phyloP scores from a whole-genome alignment of 441 rosid genomes.

The Mallotus japonicus region DNA sequence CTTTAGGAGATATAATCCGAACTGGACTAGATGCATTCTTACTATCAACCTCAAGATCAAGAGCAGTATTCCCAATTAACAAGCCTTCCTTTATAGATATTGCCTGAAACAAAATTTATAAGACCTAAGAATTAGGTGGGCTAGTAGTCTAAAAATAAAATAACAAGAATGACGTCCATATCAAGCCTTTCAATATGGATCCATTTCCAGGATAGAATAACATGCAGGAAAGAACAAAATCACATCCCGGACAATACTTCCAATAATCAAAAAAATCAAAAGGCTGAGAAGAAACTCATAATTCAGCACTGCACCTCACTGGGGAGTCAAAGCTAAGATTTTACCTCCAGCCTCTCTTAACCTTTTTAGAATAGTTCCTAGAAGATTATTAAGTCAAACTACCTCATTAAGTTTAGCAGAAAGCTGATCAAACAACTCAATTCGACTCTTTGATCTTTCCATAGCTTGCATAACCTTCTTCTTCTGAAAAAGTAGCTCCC shows the following conservation, averaged over 20 bases:
- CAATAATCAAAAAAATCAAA: too few relatives aligned
- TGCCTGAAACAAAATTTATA: slow-evolving; percentile 54
- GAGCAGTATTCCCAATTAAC: slow-evolving; percentile 60
- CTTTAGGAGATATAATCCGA: slow-evolving; percentile 63
- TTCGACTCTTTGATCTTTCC: slow-evolving; percentile 68
- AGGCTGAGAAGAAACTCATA: too few relatives aligned
- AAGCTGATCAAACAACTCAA: slow-evolving; percentile 66
- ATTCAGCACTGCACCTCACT: too few relatives aligned
- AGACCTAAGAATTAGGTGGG: background rate
- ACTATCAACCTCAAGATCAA: slow-evolving; percentile 47
- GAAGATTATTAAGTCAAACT: background rate
- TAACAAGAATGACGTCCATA: background rate
- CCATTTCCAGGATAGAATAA: background rate
- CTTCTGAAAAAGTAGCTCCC: slow-evolving; percentile 75
- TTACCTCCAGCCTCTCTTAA: too few relatives aligned
- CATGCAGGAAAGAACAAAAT: background rate
- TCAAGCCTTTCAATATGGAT: background rate
- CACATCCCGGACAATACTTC: too few relatives aligned
- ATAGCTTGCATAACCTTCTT: slow-evolving; percentile 76
- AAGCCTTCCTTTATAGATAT: slow-evolving; percentile 72
- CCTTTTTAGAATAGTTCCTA: background rate
- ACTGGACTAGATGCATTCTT: slow-evolving; percentile 44
- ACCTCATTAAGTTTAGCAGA: slow-evolving; percentile 75
- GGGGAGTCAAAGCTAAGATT: too few relatives aligned
- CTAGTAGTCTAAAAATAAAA: background rate